Conservation (phyloP, 768 basidiomycete species). For the Mycena floridula region DNA sequence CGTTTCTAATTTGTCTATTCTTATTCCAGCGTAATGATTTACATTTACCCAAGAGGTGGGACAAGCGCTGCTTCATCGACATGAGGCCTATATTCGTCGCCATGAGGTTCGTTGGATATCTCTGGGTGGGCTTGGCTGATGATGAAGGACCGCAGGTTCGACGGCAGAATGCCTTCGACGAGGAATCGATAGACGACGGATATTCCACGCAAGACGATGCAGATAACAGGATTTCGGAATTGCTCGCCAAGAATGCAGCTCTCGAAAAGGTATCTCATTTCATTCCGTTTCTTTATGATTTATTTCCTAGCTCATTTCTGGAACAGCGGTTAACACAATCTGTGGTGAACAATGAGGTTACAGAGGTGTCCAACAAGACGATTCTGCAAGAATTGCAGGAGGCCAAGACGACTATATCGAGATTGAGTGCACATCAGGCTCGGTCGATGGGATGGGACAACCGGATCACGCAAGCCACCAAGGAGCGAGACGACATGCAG, state of each 20-base stretch:
- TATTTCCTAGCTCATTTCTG: slow-evolving; percentile 1
- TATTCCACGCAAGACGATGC: slow-evolving; percentile 24
- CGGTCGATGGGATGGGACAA: slow-evolving; percentile 68
- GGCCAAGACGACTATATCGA: slow-evolving; percentile 57
- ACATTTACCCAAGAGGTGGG: slow-evolving; percentile 61
- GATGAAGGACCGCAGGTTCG: background rate
- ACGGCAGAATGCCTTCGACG: background rate
- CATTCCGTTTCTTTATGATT: slow-evolving; percentile 4
- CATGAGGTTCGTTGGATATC: slow-evolving; percentile 45
- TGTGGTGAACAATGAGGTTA: slow-evolving; percentile 73
- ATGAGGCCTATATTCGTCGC: slow-evolving; percentile 79
- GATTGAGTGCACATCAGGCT: slow-evolving; percentile 63
- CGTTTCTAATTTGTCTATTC: slow-evolving; percentile 21
- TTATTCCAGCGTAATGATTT: too few relatives aligned
- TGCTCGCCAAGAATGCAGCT: slow-evolving; percentile 51
- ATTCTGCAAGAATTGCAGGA: slow-evolving; percentile 72
- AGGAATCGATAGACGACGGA: slow-evolving; percentile 10
- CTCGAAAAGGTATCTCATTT: slow-evolving; percentile 48
- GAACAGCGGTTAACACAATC: slow-evolving; percentile 71
- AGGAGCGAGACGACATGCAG: slow-evolving; percentile 77
- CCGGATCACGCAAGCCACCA: slow-evolving; percentile 54
- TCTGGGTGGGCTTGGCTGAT: slow-evolving; percentile 2
- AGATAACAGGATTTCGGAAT: slow-evolving; percentile 22
- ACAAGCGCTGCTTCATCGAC: slow-evolving; percentile 78
- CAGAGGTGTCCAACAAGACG: slow-evolving; percentile 72